phyloP scores from a whole-genome alignment of 2,329 filamentous ascomycete genomes.

The Lecanicillium sp. region DNA sequence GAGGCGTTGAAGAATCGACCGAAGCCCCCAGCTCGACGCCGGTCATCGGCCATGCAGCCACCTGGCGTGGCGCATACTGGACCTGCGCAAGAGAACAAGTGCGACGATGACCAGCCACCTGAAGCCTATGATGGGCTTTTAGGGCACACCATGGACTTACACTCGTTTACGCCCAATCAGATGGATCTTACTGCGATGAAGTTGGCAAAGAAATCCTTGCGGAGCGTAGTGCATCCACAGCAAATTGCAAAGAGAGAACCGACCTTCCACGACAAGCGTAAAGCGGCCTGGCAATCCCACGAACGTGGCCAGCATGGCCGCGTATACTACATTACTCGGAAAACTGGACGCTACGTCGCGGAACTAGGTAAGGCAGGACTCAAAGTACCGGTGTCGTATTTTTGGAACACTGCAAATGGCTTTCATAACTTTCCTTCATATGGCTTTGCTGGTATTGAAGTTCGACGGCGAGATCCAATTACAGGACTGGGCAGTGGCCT shows the following conservation, averaged over 20 bases:
- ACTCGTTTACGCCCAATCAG: conserved; percentile 14
- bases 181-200: conserved; percentile 22
- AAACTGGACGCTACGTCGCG: conserved; percentile 48
- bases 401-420: conserved; percentile 60
- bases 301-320: conserved; percentile 19
- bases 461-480: conserved; percentile 58
- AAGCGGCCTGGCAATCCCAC: conserved; percentile 16
- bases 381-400: conserved; percentile 60
- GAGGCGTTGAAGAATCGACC: conserved; percentile 10
- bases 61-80: background rate
- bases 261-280: conserved; percentile 14
- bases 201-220: conserved; percentile 23
- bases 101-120: background rate
- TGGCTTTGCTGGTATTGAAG: conserved; percentile 54
- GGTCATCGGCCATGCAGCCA: background rate
- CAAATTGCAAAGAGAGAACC: conserved; percentile 10
- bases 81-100: too few species aligned
- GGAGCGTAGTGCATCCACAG: conserved; percentile 43
- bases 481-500: conserved; percentile 54
- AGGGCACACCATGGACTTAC: background rate
- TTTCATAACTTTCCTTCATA: conserved; percentile 68
- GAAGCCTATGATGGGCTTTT: background rate
- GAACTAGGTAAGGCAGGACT: conserved; percentile 54
- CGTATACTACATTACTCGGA: conserved; percentile 18
- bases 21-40: background rate